Conservation (phyloP, 306 rosid species). For the Oemleria cerasiformis region DNA sequence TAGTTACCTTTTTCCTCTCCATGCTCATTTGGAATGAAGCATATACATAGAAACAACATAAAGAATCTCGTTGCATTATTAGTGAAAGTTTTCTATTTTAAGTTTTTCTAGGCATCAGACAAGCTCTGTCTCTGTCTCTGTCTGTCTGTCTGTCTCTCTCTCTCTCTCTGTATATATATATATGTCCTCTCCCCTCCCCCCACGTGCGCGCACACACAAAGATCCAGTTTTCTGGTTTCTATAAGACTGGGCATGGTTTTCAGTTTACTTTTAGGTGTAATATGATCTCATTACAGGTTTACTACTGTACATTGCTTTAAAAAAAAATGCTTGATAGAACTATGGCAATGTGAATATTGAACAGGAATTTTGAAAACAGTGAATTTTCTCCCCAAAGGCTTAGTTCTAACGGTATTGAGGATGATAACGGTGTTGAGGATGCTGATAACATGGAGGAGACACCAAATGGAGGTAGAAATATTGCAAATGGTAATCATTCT, state of each 20-base stretch:
- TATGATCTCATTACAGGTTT: not conserved
- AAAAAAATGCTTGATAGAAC: not conserved
- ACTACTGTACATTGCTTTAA: not conserved
- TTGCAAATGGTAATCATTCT: conserved; percentile 39
- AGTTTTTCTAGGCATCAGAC: not conserved
- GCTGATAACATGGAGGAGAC: conserved; percentile 26
- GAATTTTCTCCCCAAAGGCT: conserved; percentile 28
- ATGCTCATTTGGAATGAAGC: too few species aligned
- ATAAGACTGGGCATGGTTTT: not conserved
- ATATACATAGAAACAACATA: too few species aligned
- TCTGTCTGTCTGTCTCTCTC: not conserved
- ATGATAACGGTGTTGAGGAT: conserved; percentile 26
- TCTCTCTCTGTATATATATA: not conserved
- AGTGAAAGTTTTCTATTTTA: too few species aligned
- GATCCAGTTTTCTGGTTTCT: not conserved
- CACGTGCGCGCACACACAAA: too few species aligned
- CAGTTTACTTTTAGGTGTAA: not conserved
- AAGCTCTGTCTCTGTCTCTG: not conserved
- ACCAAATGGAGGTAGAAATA: conserved; percentile 30
- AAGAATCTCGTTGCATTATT: too few species aligned
- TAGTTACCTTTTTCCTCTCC: too few species aligned
- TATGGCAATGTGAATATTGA: conserved; percentile 21
- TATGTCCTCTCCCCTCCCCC: too few species aligned
- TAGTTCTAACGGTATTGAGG: conserved; percentile 11
- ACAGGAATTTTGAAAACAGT: conserved; percentile 42